phyloP scores from a whole-genome alignment of 768 basidiomycete species.

The Termitomyces sp. region DNA sequence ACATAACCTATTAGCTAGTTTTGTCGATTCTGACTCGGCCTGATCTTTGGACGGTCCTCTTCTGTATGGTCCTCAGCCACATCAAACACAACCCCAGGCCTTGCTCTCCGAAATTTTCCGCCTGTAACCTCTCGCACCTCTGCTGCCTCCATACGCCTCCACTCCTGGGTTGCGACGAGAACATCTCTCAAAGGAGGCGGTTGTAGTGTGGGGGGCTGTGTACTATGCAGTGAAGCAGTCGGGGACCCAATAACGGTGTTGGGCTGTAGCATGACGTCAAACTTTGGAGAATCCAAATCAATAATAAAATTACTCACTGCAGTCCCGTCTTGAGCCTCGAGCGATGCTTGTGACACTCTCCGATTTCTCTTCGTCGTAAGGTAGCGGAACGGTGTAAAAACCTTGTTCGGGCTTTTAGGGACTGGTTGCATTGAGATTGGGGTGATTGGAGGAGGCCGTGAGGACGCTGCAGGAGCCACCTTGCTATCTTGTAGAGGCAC shows the following conservation, averaged over 20 bases:
- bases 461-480: conserved; percentile 6
- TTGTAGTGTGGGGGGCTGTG: conserved; percentile 37
- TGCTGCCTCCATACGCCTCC: conserved; percentile 65
- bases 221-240: conserved; percentile 62
- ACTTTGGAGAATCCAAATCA: conserved; percentile 3
- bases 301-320: conserved; percentile 47
- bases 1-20: conserved; percentile 1
- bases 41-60: conserved; percentile 27
- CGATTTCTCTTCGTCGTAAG: conserved; percentile 55
- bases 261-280: conserved; percentile 34
- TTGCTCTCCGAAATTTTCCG: conserved; percentile 37
- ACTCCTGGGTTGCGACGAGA: conserved; percentile 58
- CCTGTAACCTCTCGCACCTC: conserved; percentile 35
- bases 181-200: conserved; percentile 67
- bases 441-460: conserved; percentile 14
- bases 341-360: conserved; percentile 68
- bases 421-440: conserved; percentile 28
- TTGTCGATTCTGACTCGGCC: conserved; percentile 9
- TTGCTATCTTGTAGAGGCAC: neutral
- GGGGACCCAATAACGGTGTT: conserved; percentile 77
- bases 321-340: conserved; percentile 78
- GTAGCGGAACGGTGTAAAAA: conserved; percentile 64
- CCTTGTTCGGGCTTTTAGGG: conserved; percentile 37
- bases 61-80: conserved; percentile 51
- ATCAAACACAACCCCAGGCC: conserved; percentile 68